Evolutionary conservation across 2,329 filamentous ascomycete species (phyloP).

Genomic region (Neophaeococcomyces mojaviensis): DNA sequence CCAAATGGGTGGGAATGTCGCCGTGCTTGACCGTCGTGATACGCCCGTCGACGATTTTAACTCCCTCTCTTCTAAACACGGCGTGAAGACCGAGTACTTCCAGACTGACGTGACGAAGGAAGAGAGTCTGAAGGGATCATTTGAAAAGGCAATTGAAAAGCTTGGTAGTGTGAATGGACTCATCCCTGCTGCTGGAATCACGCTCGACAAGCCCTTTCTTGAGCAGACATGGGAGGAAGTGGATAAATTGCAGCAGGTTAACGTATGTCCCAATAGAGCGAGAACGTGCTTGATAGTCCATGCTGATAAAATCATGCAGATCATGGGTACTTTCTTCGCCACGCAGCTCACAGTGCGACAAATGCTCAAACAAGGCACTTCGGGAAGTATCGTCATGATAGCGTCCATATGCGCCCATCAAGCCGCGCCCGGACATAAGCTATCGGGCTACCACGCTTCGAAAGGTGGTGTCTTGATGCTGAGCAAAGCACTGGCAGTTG

Average conservation of each 20-base stretch:
- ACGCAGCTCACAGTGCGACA: conserved; percentile 43
- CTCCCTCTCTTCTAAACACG: conserved; percentile 34
- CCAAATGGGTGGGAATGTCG: conserved; percentile 37
- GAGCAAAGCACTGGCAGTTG: conserved; percentile 38
- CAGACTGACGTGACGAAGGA: conserved; percentile 42
- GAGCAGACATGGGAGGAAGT: conserved; percentile 40
- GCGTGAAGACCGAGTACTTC: conserved; percentile 38
- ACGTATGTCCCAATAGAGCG: conserved; percentile 30
- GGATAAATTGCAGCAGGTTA: conserved; percentile 35
- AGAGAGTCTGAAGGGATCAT: conserved; percentile 32
- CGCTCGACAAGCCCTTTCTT: conserved; percentile 39
- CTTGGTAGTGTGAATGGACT: conserved; percentile 38
- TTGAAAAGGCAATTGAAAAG: conserved; percentile 34
- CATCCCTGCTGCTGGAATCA: conserved; percentile 30
- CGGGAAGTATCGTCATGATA: conserved; percentile 18
- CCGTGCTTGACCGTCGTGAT: conserved; percentile 26
- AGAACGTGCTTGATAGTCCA: background rate
- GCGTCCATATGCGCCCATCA: conserved; percentile 16
- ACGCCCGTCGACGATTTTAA: conserved; percentile 28
- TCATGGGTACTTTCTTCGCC: conserved; percentile 39
- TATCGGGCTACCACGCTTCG: conserved; percentile 28
- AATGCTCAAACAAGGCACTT: conserved; percentile 45
- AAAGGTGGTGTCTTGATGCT: conserved; percentile 39
- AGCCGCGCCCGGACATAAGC: conserved; percentile 26
- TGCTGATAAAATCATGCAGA: conserved; percentile 35